Evolutionary conservation across 2,329 filamentous ascomycete genomes (phyloP), one percentile per base, ranked within the genome.

Genomic region (Harringtonia lauricola): DNA sequence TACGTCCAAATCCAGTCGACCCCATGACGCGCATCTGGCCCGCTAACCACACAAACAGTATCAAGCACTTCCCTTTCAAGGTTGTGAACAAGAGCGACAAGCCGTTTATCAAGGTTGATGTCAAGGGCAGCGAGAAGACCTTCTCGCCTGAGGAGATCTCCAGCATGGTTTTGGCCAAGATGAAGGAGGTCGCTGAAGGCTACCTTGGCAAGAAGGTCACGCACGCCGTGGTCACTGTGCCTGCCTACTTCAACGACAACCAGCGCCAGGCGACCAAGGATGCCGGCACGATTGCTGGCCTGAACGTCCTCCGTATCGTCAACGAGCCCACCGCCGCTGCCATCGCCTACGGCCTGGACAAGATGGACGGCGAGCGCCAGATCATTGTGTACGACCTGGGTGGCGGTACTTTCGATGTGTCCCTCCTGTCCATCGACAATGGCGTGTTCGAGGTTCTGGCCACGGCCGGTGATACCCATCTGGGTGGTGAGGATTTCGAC

Each of bases 1-100:
- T 51, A 45, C 30, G 49, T 49, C 9, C 12, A 9, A 4, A 6
- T 3, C 6, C n/a, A 10, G 7, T 28, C 12, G 3, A 14, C 24
- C 21, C 21, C 15, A 17, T 13, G 8, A 4, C 6, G 6, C 4
- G 1, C 8, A 2, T 10, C 26, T 13, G 10, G 15, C 9, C 12
- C 15, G 5, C 44, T 47, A 43, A 49, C 39, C 18, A 13, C 2
- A 17, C 7, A 3, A n/a, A 19, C 42, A 51, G 49, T 62, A 77
- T 92, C 62, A 96, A 98, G 85, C 86, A 95, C 75, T 95, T 95
- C 78, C 90, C 92, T 59, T 98, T 90, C 83, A 87, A 86, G 71
- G 85, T 98, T 49, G 62, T 87, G 60, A 76, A 84, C 74, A 89
- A 92, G 74, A 79, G 84, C 66, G 88, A 81, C 63, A 95, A 95